phyloP scores from a whole-genome alignment of 2,329 filamentous ascomycete species.

The Xylaria digitata region DNA sequence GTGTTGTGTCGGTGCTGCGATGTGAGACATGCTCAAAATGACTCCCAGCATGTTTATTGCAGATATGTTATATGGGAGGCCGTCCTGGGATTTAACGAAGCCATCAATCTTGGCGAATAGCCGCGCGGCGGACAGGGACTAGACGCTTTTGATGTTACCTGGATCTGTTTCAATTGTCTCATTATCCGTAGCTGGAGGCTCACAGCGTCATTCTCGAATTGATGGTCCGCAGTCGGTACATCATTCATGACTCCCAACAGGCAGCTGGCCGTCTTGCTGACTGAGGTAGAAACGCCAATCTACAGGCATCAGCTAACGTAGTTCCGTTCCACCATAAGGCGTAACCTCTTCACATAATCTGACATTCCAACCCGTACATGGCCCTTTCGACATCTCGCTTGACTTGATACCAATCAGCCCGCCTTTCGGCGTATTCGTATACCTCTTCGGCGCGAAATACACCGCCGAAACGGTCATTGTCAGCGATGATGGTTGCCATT shows the following conservation, averaged over 20 bases:
- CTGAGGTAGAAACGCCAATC: constrained; percentile 1
- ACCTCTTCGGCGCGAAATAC: constrained; percentile 97
- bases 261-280: background rate
- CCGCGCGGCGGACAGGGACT: constrained; percentile 18
- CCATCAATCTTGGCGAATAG: constrained; percentile 24
- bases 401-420: constrained; percentile 95
- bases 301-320: background rate
- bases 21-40: constrained; percentile 7
- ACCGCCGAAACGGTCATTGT: constrained; percentile 87
- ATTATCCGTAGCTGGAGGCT: background rate
- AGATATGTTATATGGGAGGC: constrained; percentile 2
- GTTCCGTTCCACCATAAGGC: background rate
- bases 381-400: constrained; percentile 90
- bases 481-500: constrained; percentile 93
- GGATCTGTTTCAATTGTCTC: constrained; percentile 11
- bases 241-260: background rate
- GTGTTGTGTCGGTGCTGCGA: constrained; percentile 12
- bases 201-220: constrained; percentile 9
- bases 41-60: background rate
- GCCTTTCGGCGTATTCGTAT: constrained; percentile 93
- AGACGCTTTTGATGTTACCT: background rate
- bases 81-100: constrained; percentile 5
- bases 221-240: background rate
- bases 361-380: constrained; percentile 96
- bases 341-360: constrained; percentile 72